Evolutionary conservation across 2,329 filamentous ascomycete species (phyloP).

Genomic region (Neopestalotiopsis sp.): DNA sequence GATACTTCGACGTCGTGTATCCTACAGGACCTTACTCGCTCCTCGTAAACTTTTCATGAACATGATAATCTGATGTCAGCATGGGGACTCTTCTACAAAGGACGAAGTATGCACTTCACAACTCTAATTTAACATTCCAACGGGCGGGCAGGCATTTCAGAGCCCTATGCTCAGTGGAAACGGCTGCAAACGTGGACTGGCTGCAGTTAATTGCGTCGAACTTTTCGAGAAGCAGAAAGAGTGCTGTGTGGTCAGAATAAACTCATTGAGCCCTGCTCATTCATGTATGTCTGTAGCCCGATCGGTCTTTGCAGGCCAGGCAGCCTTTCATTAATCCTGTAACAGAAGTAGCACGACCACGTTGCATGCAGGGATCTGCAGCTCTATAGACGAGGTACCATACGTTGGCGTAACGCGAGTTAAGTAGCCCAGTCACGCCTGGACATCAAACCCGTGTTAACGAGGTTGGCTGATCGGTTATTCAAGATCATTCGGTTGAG

Average conservation of each 20-base stretch:
- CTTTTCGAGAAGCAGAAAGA: background rate
- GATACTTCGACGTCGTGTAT: conserved; percentile 5
- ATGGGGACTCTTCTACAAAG: background rate
- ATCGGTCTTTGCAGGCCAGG: background rate
- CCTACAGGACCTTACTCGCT: background rate
- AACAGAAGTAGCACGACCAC: conserved; percentile 13
- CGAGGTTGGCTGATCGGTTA: background rate
- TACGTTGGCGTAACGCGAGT: background rate
- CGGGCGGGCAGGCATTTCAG: background rate
- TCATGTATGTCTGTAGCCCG: conserved; percentile 5
- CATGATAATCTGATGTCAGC: background rate
- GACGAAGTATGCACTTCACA: background rate
- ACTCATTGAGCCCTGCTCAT: background rate
- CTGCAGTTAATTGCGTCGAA: background rate
- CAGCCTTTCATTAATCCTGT: background rate
- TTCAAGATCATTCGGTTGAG: background rate
- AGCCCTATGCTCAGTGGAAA: background rate
- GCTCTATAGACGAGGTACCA: background rate
- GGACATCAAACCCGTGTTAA: background rate
- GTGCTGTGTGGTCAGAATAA: conserved; percentile 1
- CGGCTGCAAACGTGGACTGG: background rate
- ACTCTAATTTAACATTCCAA: background rate
- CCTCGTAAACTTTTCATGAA: background rate
- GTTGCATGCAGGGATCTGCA: conserved; percentile 13
- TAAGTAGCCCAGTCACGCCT: conserved; percentile 11